phyloP scores from a whole-genome alignment of 2,329 filamentous ascomycete genomes.

The Exophiala aquamarina region DNA sequence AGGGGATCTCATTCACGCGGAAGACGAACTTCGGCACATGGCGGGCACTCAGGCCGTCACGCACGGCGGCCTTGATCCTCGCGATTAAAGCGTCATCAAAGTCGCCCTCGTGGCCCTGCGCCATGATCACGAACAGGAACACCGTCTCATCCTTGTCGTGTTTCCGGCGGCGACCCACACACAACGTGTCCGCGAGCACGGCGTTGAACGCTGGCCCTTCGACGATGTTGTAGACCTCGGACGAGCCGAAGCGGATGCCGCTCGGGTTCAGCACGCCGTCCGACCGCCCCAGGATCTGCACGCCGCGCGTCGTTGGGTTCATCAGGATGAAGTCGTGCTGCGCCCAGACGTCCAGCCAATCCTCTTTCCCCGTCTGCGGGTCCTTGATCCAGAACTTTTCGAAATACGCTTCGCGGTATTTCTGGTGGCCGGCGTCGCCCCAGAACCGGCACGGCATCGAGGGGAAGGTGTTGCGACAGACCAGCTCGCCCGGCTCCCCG shows the following conservation, averaged over 20 bases:
- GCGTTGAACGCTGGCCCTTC: constrained; percentile 35
- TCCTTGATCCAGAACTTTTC: constrained; percentile 35
- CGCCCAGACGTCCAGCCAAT: constrained; percentile 41
- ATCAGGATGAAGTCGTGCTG: constrained; percentile 49
- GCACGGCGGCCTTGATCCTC: constrained; percentile 27
- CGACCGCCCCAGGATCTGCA: constrained; percentile 45
- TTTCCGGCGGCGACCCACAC: constrained; percentile 38
- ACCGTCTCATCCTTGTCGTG: constrained; percentile 40
- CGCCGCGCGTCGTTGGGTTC: constrained; percentile 42
- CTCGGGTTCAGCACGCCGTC: constrained; percentile 50
- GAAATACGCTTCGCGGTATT: constrained; percentile 49
- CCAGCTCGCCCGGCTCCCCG: constrained; percentile 45
- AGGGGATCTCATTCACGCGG: constrained; percentile 40
- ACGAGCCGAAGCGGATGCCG: constrained; percentile 48
- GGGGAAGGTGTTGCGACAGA: constrained; percentile 48
- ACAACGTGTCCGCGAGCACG: constrained; percentile 39
- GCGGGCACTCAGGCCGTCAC: constrained; percentile 31
- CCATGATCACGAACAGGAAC: constrained; percentile 43
- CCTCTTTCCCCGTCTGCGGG: constrained; percentile 4
- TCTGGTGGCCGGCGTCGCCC: constrained; percentile 41
- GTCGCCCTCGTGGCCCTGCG: constrained; percentile 20
- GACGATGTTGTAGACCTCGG: constrained; percentile 51
- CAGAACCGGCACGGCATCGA: constrained; percentile 49
- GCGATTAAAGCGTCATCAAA: constrained; percentile 29
- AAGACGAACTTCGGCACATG: constrained; percentile 45